Conservation (phyloP, 176 grass and related monocot species). For the Oryza meyeriana region DNA sequence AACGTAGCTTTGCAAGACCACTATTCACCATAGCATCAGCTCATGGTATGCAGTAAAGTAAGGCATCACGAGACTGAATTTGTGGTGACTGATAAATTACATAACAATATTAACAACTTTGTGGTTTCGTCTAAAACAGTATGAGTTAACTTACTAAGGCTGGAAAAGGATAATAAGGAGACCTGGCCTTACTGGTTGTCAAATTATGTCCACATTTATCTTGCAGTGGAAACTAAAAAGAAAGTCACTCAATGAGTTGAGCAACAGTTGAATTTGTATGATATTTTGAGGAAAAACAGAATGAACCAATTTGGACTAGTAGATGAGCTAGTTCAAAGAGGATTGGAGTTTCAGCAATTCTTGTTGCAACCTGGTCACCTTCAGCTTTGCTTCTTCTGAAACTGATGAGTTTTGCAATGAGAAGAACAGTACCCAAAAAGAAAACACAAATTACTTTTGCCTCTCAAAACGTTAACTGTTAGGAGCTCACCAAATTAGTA, state of each 20-base stretch:
- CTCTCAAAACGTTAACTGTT: too few species aligned
- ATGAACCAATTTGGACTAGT: not conserved
- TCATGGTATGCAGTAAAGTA: not conserved
- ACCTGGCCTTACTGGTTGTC: constrained; percentile 10
- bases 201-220: constrained; percentile 36
- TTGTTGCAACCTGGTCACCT: not conserved
- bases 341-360: not conserved
- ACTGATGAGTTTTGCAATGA: not conserved
- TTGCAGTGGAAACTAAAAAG: constrained; percentile 21
- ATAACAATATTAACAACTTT: too few species aligned
- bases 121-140: too few species aligned
- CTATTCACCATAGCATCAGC: constrained; percentile 50
- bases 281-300: not conserved
- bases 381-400: not conserved
- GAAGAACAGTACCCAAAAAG: too few species aligned
- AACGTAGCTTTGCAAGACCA: constrained; percentile 48
- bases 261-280: not conserved
- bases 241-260: not conserved
- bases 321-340: not conserved
- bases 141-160: not conserved
- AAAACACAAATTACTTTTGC: not conserved
- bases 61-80: not conserved
- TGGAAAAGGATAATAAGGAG: not conserved
- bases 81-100: too few species aligned
- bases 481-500: too few species aligned